Percentiles rank a stretch among this genome's conserved stretches.
These are phyloP conservation scores for Musa schizocarpa DNA, from an alignment of 176 grass and related monocot genomes.

Conservation along the genomic window DNA sequence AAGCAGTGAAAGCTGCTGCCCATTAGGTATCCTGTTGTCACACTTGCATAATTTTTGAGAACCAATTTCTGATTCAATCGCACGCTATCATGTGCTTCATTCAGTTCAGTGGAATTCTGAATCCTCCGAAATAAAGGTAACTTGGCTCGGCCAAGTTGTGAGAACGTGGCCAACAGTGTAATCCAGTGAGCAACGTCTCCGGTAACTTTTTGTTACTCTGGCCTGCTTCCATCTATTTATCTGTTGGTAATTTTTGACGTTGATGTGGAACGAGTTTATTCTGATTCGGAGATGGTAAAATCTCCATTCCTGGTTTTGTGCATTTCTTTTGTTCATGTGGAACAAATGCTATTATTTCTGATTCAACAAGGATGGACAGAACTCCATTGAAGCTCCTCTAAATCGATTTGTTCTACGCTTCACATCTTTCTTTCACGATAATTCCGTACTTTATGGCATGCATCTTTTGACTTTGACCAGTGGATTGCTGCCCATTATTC, in stretches of 20 bases:
- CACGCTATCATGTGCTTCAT: no score
- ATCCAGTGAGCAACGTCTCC: not conserved
- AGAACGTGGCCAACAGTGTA: not conserved
- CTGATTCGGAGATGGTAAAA: not conserved
- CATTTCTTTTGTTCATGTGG: not conserved
- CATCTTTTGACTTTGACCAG: no score
- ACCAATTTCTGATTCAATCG: no score
- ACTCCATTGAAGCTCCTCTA: no score
- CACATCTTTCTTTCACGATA: no score
- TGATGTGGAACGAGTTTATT: not conserved
- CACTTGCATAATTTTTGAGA: not conserved
- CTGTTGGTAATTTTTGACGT: not conserved
- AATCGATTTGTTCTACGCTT: no score
- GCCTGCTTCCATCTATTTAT: not conserved
- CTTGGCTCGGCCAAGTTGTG: not conserved
- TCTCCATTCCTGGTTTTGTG: not conserved
- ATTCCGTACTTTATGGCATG: no score
- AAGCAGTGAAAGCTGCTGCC: constrained; percentile 61
- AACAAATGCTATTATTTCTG: not conserved
- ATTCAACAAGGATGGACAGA: not conserved
- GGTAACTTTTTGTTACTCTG: not conserved
- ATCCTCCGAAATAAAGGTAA: not conserved
- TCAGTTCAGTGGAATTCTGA: not conserved
- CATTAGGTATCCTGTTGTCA: constrained; percentile 20
- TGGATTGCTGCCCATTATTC: no score